Evolutionary conservation across 768 basidiomycete species (phyloP).

Genomic region (Cubamyces sp.): DNA sequence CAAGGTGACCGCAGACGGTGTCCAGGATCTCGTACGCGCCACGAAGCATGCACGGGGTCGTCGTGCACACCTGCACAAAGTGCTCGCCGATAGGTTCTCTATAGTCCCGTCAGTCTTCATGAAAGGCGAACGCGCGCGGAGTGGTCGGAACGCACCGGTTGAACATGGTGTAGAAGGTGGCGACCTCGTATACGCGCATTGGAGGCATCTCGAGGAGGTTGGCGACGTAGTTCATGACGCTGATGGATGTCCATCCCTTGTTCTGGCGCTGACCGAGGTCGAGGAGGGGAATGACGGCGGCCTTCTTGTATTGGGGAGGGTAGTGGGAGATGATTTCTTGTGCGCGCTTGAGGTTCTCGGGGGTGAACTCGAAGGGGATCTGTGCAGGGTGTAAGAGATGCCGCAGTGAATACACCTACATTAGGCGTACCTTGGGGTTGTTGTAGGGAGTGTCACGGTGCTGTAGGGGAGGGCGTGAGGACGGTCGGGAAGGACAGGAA

Average conservation of each 20-base stretch:
- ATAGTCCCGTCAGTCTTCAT: neutral
- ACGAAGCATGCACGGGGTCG: conserved; percentile 95
- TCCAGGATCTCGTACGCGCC: conserved; percentile 91
- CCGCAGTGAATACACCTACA: neutral
- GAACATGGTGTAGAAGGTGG: conserved; percentile 99
- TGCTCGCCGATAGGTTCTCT: conserved; percentile 93
- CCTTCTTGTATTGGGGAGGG: conserved; percentile 98
- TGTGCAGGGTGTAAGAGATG: conserved; percentile 35
- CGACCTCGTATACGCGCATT: conserved; percentile 99
- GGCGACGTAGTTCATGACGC: conserved; percentile 98
- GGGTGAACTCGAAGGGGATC: conserved; percentile 89
- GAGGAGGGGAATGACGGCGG: conserved; percentile 94
- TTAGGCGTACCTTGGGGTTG: conserved; percentile 76
- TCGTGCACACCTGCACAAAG: conserved; percentile 98
- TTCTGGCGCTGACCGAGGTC: conserved; percentile 98
- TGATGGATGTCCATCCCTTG: conserved; percentile 97
- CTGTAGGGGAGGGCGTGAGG: conserved; percentile 44
- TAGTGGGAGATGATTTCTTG: conserved; percentile 91
- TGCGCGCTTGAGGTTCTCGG: conserved; percentile 83
- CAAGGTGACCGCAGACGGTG: conserved; percentile 81
- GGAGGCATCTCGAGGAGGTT: conserved; percentile 91
- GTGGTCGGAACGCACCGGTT: conserved; percentile 67
- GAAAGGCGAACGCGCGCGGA: neutral
- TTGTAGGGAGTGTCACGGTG: conserved; percentile 96
- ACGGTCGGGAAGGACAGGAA: conserved; percentile 48